Evolutionary conservation across 495 filamentous ascomycete genomes (phyloP).

Genomic region (Lasiosphaeria ovina): DNA sequence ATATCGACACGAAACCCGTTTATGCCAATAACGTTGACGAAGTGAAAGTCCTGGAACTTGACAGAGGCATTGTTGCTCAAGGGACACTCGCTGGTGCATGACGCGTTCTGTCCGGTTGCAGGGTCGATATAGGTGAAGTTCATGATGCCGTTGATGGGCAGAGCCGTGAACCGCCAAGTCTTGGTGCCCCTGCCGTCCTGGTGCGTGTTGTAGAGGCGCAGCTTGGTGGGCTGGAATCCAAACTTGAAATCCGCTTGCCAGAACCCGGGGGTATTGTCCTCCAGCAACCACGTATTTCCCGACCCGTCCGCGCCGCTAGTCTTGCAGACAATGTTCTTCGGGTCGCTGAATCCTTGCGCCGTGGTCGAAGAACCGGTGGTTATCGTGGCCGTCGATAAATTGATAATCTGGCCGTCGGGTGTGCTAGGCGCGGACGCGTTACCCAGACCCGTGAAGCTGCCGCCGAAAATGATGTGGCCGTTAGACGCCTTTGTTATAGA

Average conservation of each 20-base stretch:
- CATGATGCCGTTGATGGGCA: slow-evolving; percentile 89
- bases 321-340: slow-evolving; percentile 83
- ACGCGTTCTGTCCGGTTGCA: slow-evolving; percentile 57
- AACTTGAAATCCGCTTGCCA: slow-evolving; percentile 84
- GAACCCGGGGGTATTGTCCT: slow-evolving; percentile 74
- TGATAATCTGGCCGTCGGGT: slow-evolving; percentile 73
- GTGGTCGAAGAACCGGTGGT: slow-evolving; percentile 60
- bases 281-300: slow-evolving; percentile 79
- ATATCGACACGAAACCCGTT: slow-evolving; percentile 83
- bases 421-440: slow-evolving; percentile 64
- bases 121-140: slow-evolving; percentile 89
- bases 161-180: slow-evolving; percentile 75
- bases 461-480: slow-evolving; percentile 87
- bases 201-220: slow-evolving; percentile 88
- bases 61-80: slow-evolving; percentile 64
- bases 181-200: slow-evolving; percentile 82
- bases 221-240: slow-evolving; percentile 77
- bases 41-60: slow-evolving; percentile 81
- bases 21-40: slow-evolving; percentile 88
- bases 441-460: slow-evolving; percentile 85
- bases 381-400: slow-evolving; percentile 74
- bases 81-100: slow-evolving; percentile 77
- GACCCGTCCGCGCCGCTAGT: slow-evolving; percentile 60
- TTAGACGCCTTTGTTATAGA: slow-evolving; percentile 76
- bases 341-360: slow-evolving; percentile 67